phyloP scores from a whole-genome alignment of 805 yeast species.

The Wickerhamiella sergipiensis region DNA sequence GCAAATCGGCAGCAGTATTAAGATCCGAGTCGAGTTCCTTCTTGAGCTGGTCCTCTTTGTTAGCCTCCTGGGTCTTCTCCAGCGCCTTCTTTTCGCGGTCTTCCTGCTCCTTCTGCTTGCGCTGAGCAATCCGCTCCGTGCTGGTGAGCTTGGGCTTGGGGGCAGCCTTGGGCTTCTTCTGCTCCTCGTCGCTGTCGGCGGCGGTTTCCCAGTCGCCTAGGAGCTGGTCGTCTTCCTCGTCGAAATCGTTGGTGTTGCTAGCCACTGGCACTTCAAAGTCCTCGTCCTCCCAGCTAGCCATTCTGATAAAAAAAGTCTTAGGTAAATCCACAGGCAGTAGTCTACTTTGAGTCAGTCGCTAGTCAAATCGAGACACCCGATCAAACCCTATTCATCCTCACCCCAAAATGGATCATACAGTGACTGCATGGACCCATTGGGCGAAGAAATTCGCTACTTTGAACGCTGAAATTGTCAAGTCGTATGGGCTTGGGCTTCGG shows the following conservation, averaged over 20 bases:
- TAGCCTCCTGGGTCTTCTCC: constrained; percentile 40
- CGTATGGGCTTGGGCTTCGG: constrained; percentile 6
- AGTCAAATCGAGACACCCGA: too few relatives aligned
- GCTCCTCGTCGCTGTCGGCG: constrained; percentile 49
- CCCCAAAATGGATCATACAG: not conserved
- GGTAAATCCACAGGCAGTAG: not conserved
- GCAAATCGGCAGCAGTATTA: constrained; percentile 84
- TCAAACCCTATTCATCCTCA: too few relatives aligned
- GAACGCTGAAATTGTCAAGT: constrained; percentile 2
- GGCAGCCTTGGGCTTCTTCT: constrained; percentile 26
- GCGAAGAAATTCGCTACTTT: not conserved
- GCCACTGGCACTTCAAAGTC: constrained; percentile 60
- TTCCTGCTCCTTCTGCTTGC: constrained; percentile 33
- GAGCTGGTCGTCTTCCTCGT: constrained; percentile 62
- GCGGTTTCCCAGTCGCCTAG: constrained; percentile 86
- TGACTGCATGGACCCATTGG: not conserved
- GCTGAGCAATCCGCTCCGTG: constrained; percentile 28
- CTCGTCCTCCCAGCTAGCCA: constrained; percentile 55
- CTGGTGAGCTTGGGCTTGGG: constrained; percentile 34
- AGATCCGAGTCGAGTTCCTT: constrained; percentile 79
- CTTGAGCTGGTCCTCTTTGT: constrained; percentile 56
- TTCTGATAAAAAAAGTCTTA: not conserved
- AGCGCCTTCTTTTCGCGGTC: constrained; percentile 33
- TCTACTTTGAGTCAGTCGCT: too few relatives aligned
- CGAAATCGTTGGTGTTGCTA: constrained; percentile 67